Evolutionary conservation across 352 stramenopile species (phyloP).

Genomic region (Phytophthora rubi): DNA sequence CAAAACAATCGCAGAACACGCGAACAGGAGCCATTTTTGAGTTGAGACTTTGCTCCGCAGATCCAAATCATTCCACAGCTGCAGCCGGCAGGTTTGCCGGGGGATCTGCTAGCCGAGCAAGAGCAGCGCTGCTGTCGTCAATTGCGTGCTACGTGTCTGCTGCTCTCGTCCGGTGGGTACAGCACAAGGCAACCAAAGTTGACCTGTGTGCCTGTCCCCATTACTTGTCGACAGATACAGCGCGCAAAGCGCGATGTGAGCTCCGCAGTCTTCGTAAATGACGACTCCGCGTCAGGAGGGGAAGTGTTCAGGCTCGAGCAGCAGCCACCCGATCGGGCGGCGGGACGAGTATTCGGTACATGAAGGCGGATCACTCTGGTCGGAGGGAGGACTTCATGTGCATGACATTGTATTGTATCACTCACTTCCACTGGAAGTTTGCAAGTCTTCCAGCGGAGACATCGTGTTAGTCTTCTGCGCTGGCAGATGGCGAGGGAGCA

Average conservation of each 20-base stretch:
- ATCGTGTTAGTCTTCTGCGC: conserved; percentile 25
- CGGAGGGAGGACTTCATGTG: not conserved
- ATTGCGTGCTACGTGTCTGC: conserved; percentile 29
- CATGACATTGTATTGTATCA: not conserved
- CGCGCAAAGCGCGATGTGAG: not conserved
- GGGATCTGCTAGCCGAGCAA: conserved; percentile 28
- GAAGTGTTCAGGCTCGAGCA: not conserved
- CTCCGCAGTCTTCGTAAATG: not conserved
- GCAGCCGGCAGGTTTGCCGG: conserved; percentile 20
- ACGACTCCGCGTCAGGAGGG: conserved; percentile 2
- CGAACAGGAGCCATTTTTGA: conserved; percentile 28
- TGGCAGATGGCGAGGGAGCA: conserved; percentile 23
- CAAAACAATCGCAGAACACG: conserved; percentile 36
- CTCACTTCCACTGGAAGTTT: not conserved
- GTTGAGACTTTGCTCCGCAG: conserved; percentile 15
- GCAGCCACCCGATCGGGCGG: not conserved
- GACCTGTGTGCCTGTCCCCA: conserved; percentile 6
- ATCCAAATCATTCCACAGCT: conserved; percentile 38
- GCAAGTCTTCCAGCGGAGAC: not conserved
- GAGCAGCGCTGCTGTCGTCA: conserved; percentile 22
- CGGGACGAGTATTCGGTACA: not conserved
- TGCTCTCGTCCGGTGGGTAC: conserved; percentile 17
- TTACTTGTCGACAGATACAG: conserved; percentile 20
- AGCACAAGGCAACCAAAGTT: conserved; percentile 22
- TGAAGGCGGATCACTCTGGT: not conserved